phyloP scores from a whole-genome alignment of 2,329 filamentous ascomycete genomes.

The Fusarium oligoseptatum region DNA sequence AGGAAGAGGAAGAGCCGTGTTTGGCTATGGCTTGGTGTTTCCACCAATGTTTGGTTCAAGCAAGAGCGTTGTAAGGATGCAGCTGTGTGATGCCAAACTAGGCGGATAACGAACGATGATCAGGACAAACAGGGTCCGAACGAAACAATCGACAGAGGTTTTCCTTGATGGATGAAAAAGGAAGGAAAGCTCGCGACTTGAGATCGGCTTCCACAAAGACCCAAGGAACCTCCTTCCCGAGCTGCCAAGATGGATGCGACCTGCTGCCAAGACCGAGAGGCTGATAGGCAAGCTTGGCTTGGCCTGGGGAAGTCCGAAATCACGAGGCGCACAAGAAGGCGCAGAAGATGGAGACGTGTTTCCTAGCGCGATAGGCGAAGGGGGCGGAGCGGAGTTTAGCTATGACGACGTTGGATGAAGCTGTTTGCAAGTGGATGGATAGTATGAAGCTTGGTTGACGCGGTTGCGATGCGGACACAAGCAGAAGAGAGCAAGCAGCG shows the following conservation, averaged over 20 bases:
- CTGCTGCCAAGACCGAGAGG: conserved; percentile 37
- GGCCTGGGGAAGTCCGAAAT: conserved; percentile 30
- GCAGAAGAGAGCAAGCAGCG: not conserved
- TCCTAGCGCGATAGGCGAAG: conserved; percentile 12
- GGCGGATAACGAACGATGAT: not conserved
- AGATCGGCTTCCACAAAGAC: conserved; percentile 26
- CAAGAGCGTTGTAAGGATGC: conserved; percentile 17
- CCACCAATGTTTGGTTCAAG: conserved; percentile 9
- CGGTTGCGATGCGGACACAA: conserved; percentile 16
- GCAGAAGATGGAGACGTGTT: not conserved
- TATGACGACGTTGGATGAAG: conserved; percentile 32
- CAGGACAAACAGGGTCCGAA: not conserved
- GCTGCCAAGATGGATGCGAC: conserved; percentile 35
- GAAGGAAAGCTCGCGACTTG: conserved; percentile 21
- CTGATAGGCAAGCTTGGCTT: conserved; percentile 34
- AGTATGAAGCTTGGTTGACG: conserved; percentile 1
- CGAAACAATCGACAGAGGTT: not conserved
- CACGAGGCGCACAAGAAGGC: conserved; percentile 14
- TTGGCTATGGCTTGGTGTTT: conserved; percentile 11
- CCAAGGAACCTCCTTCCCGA: conserved; percentile 13
- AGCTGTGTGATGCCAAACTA: not conserved
- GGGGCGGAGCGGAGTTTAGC: not conserved
- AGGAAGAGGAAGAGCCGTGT: not conserved
- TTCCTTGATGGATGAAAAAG: conserved; percentile 6
- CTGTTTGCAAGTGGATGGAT: conserved; percentile 6